phyloP scores from a whole-genome alignment of 176 grass and related monocot species.

The Zizania latifolia region DNA sequence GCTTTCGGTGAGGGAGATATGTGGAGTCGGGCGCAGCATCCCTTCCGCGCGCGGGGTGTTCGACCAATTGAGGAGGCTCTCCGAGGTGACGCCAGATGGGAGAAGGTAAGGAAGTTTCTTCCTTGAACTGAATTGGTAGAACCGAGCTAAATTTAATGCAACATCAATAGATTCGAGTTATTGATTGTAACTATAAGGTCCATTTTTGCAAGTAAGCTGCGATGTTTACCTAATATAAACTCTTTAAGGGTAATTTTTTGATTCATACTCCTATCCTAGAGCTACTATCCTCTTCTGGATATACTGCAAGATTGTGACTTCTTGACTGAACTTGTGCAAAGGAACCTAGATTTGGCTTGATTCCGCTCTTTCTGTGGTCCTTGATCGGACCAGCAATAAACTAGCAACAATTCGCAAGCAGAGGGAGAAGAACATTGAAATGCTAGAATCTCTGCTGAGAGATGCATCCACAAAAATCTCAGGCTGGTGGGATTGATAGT shows the following conservation, averaged over 20 bases:
- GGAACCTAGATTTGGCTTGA: conserved; percentile 64
- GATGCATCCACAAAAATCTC: conserved; percentile 47
- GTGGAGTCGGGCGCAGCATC: conserved; percentile 39
- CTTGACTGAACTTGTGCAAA: conserved; percentile 41
- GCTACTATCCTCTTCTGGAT: conserved; percentile 44
- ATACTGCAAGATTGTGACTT: conserved; percentile 70
- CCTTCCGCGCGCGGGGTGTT: conserved; percentile 36
- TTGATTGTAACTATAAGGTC: neutral
- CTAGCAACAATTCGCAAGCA: conserved; percentile 45
- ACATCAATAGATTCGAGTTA: neutral
- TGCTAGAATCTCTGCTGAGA: conserved; percentile 50
- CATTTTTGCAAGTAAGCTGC: neutral
- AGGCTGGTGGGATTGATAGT: conserved; percentile 54
- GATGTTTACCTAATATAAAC: neutral
- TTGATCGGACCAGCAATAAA: conserved; percentile 53
- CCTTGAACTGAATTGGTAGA: neutral
- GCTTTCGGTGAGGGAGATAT: no score
- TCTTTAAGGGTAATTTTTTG: no score
- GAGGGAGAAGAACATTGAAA: conserved; percentile 40
- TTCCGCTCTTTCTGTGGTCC: conserved; percentile 49
- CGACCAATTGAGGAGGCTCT: conserved; percentile 30
- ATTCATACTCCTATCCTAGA: conserved; percentile 23
- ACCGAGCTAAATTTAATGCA: neutral
- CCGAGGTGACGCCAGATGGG: conserved; percentile 19
- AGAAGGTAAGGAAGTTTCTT: conserved; percentile 22